These are phyloP conservation scores for Apiotrichum gamsii DNA, from an alignment of 1,284 basidiomycete genomes.

Conservation along the genomic window DNA sequence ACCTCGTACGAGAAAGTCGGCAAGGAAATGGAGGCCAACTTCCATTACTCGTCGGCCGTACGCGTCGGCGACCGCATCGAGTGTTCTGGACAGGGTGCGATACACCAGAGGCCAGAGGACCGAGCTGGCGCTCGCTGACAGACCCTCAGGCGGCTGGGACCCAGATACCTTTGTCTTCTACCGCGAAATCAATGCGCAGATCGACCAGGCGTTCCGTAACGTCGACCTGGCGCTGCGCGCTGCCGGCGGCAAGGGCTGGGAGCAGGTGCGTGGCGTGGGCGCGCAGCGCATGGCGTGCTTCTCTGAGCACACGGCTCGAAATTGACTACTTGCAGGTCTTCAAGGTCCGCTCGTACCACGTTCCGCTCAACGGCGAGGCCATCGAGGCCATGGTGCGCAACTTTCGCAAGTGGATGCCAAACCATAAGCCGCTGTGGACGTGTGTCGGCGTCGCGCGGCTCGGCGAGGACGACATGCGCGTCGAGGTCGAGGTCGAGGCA, in stretches of 20 bases:
- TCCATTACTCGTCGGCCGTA: slow-evolving; percentile 10
- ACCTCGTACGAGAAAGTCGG: slow-evolving; percentile 6
- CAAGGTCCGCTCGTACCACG: slow-evolving; percentile 24
- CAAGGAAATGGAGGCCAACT: neutral
- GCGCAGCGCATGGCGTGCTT: too few species aligned
- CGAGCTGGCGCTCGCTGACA: too few species aligned
- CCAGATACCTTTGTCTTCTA: slow-evolving; percentile 11
- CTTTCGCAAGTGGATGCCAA: slow-evolving; percentile 22
- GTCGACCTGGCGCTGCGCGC: slow-evolving; percentile 22
- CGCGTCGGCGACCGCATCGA: slow-evolving; percentile 25
- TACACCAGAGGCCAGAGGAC: too few species aligned
- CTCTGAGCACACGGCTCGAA: too few species aligned
- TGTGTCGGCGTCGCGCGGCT: slow-evolving; percentile 21
- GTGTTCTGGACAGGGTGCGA: slow-evolving; percentile 26
- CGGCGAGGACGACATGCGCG: slow-evolving; percentile 22
- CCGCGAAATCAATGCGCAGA: slow-evolving; percentile 22
- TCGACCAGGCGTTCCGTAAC: slow-evolving; percentile 30
- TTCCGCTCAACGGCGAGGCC: slow-evolving; percentile 18
- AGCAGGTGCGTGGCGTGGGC: slow-evolving; percentile 24
- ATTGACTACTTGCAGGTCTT: too few species aligned
- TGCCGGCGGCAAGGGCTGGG: slow-evolving; percentile 29
- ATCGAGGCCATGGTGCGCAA: slow-evolving; percentile 19
- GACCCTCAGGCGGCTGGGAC: slow-evolving; percentile 32
- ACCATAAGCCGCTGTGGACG: slow-evolving; percentile 31
- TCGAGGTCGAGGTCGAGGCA: slow-evolving; percentile 32